Conservation (phyloP, 1,284 basidiomycete species). For the Puccinia novopanici region DNA sequence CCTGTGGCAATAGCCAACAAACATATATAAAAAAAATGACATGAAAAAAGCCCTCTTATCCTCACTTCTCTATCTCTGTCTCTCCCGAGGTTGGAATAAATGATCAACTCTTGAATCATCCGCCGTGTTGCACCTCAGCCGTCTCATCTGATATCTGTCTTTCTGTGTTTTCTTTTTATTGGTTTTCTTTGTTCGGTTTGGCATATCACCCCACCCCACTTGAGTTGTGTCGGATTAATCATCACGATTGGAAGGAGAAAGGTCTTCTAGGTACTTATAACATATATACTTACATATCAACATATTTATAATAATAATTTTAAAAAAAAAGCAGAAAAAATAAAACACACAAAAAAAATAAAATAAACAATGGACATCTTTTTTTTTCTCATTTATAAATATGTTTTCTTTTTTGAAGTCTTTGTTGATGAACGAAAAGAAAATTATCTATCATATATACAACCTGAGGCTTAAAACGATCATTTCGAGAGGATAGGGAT, state of each 20-base stretch:
- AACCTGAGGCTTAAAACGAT: too few species aligned
- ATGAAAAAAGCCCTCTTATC: neutral
- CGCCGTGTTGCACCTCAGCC: neutral
- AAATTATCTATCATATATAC: too few species aligned
- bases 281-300: neutral
- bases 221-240: constrained; percentile 23
- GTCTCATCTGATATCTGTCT: neutral
- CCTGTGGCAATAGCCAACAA: constrained; percentile 24
- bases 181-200: constrained; percentile 5
- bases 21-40: neutral
- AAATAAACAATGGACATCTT: constrained; percentile 8
- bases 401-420: neutral
- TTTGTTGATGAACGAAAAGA: too few species aligned
- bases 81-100: neutral
- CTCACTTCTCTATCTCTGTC: neutral
- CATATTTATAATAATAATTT: neutral
- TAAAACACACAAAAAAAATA: neutral
- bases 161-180: neutral
- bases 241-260: constrained; percentile 28
- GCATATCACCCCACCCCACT: constrained; percentile 14
- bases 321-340: neutral
- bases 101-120: neutral
- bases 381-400: neutral
- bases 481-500: too few species aligned
- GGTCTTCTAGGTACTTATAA: constrained; percentile 16